Evolutionary conservation across 345 rosid species (phyloP), one percentile per base, ranked within the genome.

Genomic region (Zanthoxylum bungeanum): DNA sequence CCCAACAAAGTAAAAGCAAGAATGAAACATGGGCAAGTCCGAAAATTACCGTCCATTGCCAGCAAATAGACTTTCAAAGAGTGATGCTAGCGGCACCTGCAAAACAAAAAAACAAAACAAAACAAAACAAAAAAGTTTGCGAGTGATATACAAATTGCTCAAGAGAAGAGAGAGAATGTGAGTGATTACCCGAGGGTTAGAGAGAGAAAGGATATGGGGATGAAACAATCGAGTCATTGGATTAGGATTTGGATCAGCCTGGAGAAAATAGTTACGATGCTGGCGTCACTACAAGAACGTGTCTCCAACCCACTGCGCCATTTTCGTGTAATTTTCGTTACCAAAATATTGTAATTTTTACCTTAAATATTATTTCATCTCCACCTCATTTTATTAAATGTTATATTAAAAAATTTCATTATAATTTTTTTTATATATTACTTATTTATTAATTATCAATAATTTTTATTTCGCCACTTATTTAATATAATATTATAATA

Each of bases 31-130:
- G 63, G 39, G 52, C 11, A 44, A 65, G 9, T 22, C 34, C 59
- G 72, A 9, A 8, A 70, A 68, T 46, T 81, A 93, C 98, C 97
- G 75, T 84, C 83, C 88, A 81, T 87, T 79, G 76, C 37, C 33
- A 63, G 77, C 69, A 16, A 70, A 58, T 58, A 80, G 71, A 50
- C 40, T 64, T 21, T 46, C 77, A 71, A 77, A 69, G 33, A 80
- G 72, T 31, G 88, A 85, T 46, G 68, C 39, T 16, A 78, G 24
- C 62, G 82, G 84, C 64, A 63, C 83, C 97, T 90, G 73, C 27
- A 79, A 84, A 65, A 5, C 12, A n/a, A n/a, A n/a, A n/a, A n/a
- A n/a, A n/a, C 31, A 39, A n/a, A 27, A 4, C 21, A 69, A 3
- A 44, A 14, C n/a, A n/a, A n/a, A n/a, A n/a, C n/a, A n/a, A n/a